Evolutionary conservation across 1,284 basidiomycete genomes (phyloP), one percentile per base, ranked within the genome.

Genomic region (Anthracocystis setariae): DNA sequence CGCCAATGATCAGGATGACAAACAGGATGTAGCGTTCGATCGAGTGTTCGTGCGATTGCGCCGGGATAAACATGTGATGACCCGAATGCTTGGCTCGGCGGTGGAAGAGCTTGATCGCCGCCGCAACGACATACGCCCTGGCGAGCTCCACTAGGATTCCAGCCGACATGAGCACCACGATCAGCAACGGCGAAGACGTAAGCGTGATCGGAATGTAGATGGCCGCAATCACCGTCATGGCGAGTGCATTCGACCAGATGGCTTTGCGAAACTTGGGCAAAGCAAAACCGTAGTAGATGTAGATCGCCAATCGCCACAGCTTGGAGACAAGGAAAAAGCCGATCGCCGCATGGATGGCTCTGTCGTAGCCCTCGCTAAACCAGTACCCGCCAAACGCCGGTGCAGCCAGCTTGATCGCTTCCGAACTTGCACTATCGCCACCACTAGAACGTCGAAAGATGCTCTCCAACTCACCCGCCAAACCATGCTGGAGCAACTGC

Each of bases 271-370:
- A 82, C 46, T 76, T 76, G 51, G 80, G 80, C 38, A 82, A 60
- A 12, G 57, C 43, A 12, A 73, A 52, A 18, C 76, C 80, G 56
- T 82, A 82, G 58, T 77, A 73, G 29, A 79, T 48, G 46, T 59
- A 75, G 37, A 78, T 51, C 2, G 62, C 46, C 12, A 79, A 47
- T 1, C 77, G 46, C 59, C 73, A 62, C 1, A 71, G 55, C 50
- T 79, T 79, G n/a, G 78, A 62, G 2, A 76, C 74, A 2, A 82
- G 50, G 55, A 76, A 81, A 49, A 82, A 82, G 9, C 54, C 69
- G n/a, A 80, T 69, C 0, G 78, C 79, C 0, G 67, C 54, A 29
- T 57, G 61, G 25, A 82, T 64, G 0, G 74, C 72, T 4, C 44
- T 21, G 25, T 72, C 45, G 50, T 73, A 82, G 2, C 71, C 68